A percentile compares a stretch with the other conserved stretches of the same genome.
Conservation (phyloP, 495 filamentous ascomycete species). For the Tirmania nivea region DNA sequence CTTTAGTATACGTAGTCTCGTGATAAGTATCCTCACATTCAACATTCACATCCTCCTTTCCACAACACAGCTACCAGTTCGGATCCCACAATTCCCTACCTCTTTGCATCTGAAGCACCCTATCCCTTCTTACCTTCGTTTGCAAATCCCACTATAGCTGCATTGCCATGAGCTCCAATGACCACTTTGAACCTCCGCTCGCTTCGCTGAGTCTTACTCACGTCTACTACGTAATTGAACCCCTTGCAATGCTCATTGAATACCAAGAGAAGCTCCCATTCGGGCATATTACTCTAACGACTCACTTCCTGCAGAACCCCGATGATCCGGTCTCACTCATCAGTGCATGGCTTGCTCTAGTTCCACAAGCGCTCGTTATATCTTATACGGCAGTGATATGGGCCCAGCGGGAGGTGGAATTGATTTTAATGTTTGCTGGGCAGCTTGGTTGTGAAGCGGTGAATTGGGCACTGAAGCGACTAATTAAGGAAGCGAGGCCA, state of each 20-base stretch:
- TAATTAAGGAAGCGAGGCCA: conserved; percentile 81
- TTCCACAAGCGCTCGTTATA: conserved; percentile 76
- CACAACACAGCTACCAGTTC: no score
- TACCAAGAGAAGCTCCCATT: no score
- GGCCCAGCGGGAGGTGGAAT: conserved; percentile 76
- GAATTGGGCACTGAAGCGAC: conserved; percentile 73
- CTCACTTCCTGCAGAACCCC: conserved; percentile 42
- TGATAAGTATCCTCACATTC: no score
- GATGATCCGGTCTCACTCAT: conserved; percentile 62
- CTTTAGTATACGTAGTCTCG: no score
- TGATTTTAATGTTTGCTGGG: conserved; percentile 72
- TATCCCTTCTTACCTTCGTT: no score
- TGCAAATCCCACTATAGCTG: no score
- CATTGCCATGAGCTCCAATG: no score
- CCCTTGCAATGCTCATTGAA: not conserved
- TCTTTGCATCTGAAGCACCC: no score
- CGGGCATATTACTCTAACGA: no score
- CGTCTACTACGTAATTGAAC: conserved; percentile 66
- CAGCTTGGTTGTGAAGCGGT: conserved; percentile 86
- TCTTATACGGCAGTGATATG: conserved; percentile 75
- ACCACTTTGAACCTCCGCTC: conserved; percentile 35
- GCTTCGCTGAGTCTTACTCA: conserved; percentile 86
- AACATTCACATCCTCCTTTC: no score
- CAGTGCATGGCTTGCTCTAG: conserved; percentile 80
- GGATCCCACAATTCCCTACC: no score